Conservation (phyloP, 176 grass and related monocot species). For the Musa schizocarpa region DNA sequence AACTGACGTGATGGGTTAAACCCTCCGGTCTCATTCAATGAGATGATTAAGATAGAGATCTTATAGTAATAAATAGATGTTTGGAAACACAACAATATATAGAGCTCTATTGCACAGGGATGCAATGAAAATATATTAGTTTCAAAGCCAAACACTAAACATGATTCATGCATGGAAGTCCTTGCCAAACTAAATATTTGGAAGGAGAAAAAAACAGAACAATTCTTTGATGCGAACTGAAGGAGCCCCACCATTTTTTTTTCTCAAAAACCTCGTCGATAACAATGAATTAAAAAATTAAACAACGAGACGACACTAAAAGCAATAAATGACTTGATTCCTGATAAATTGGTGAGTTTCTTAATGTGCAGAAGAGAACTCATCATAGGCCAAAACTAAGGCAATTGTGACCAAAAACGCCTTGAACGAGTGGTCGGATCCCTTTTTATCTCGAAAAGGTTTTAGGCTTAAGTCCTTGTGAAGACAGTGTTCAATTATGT, state of each 20-base stretch:
- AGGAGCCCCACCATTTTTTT: not conserved
- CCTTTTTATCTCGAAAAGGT: not conserved
- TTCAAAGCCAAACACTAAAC: not conserved
- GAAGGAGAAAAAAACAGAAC: slow-evolving; percentile 1
- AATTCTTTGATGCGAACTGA: not conserved
- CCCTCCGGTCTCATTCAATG: not conserved
- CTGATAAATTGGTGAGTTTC: not conserved
- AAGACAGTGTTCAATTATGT: not conserved
- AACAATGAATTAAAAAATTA: too few relatives aligned
- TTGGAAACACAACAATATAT: slow-evolving; percentile 5
- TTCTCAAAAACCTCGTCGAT: not conserved
- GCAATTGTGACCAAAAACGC: not conserved
- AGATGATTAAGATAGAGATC: not conserved
- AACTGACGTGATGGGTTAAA: not conserved
- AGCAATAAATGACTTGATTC: not conserved
- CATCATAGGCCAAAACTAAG: not conserved
- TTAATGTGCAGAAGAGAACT: not conserved
- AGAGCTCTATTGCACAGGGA: slow-evolving; percentile 22
- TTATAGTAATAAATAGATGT: not conserved
- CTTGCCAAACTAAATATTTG: slow-evolving; percentile 4
- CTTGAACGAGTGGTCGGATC: not conserved
- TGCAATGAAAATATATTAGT: not conserved
- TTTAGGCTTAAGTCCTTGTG: not conserved
- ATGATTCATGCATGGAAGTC: not conserved
- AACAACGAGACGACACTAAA: too few relatives aligned